Conservation (phyloP, 2,329 filamentous ascomycete genomes). For the Sphaerulina vaccinii region DNA sequence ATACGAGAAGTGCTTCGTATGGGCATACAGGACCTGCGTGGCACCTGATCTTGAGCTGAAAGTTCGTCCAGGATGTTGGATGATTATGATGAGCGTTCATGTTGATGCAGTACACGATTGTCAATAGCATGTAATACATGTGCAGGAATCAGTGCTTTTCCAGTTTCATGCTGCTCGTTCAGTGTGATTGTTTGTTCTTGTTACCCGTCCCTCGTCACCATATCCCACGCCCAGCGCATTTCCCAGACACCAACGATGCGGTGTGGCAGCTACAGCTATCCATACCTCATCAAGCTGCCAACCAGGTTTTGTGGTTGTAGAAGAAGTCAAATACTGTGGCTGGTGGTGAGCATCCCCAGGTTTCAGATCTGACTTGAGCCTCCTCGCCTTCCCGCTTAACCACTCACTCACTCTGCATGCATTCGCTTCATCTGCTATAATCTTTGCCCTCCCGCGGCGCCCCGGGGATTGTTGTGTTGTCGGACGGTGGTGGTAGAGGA, state of each 20-base stretch:
- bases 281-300: neutral
- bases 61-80: conserved; percentile 6
- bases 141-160: no score
- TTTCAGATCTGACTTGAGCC: neutral
- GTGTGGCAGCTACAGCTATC: neutral
- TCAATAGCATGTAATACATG: no score
- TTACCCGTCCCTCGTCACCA: neutral
- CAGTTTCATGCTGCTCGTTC: no score
- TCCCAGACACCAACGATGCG: no score
- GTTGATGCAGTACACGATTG: conserved; percentile 3
- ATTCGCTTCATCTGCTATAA: neutral
- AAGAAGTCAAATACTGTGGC: neutral
- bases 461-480: neutral
- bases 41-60: conserved; percentile 10
- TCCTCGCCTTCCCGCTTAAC: neutral
- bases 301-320: neutral
- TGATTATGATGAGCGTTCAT: neutral
- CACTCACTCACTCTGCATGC: neutral
- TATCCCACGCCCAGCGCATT: neutral
- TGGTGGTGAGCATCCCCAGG: neutral
- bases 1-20: conserved; percentile 6
- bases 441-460: neutral
- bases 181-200: no score
- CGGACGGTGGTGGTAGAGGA: conserved; percentile 3
- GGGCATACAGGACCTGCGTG: conserved; percentile 10